Base-by-base conservation (phyloP, 768 basidiomycete genomes). In the Mycena capillaripes region DNA sequence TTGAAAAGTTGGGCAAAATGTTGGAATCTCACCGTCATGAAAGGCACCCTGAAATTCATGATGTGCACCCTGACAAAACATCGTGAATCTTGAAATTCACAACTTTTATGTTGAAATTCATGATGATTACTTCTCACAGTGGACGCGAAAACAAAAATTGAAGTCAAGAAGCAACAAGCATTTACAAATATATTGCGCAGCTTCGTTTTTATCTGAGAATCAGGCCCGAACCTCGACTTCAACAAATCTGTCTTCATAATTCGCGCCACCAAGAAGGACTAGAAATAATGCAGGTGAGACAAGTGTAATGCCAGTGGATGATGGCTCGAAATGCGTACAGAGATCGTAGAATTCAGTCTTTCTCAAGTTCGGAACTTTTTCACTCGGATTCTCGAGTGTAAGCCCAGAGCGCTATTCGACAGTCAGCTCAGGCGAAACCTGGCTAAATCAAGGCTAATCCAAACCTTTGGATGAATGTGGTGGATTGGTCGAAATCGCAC, bases 221-320 rank as follows among this genome's bases (percentile, higher is more conserved):
- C 50, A 42, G 16, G 19, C 36, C 21, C 32, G 27, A 27, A 40
- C 40, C 21, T 57, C 62, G 10, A 63, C 48, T 16, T 63, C 62
- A 12, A 63, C 25, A 40, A 52, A 63, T 9, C 62, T 48, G 34
- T 63, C 62, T 14, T 48, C 38, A 34, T 63, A 63, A 34, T 63
- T 63, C 29, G 23, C 62, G 17, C 48, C 48, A 8, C 62, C 62
- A 14, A 63, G 62, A 23, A 63, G 62, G 50, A 52, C 62, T 63
- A 62, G 29, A 23, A 36, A 48, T 50, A 34, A 62, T 0, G 21
- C 27, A 32, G 32, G 0, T n/a, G 14, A 36, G 23, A 21, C 0
- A n/a, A 19, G 9, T 0, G 21, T 12, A 17, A 50, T 29, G 4
- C 27, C 27, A n/a, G n/a, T n/a, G n/a, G 12, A 29, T 3, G 16